Percentiles rank a stretch among this genome's conserved stretches.
These are phyloP conservation scores for Lophiotrema nucula DNA, from an alignment of 495 filamentous ascomycete species.

Conservation along the genomic window DNA sequence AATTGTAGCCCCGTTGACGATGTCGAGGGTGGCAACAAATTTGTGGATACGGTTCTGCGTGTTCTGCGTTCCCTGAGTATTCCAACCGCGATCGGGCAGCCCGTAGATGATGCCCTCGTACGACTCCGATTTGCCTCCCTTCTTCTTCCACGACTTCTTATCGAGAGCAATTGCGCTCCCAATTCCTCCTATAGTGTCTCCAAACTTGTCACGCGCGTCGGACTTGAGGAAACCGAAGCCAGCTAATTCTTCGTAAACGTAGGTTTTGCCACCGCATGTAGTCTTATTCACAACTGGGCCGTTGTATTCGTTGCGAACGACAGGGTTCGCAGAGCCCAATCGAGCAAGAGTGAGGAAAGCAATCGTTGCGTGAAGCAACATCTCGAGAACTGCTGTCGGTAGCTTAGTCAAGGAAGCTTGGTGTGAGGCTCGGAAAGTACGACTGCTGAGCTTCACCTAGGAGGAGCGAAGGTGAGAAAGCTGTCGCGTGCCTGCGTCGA, in stretches of 20 bases:
- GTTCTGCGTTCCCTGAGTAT: constrained; percentile 73
- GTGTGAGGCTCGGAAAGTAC: no score
- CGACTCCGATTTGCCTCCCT: constrained; percentile 40
- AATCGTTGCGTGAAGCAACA: constrained; percentile 4
- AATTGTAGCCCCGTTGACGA: constrained; percentile 51
- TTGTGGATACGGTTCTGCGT: constrained; percentile 74
- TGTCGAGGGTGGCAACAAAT: constrained; percentile 58
- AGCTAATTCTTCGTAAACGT: constrained; percentile 66
- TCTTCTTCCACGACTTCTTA: constrained; percentile 60
- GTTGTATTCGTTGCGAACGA: background rate
- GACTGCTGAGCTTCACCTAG: background rate
- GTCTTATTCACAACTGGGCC: constrained; percentile 49
- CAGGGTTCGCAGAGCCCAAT: constrained; percentile 10
- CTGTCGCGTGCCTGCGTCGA: constrained; percentile 8
- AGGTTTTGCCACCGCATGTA: constrained; percentile 63
- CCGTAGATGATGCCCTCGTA: constrained; percentile 66
- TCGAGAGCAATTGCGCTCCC: constrained; percentile 69
- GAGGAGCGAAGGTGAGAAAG: background rate
- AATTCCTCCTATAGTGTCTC: constrained; percentile 69
- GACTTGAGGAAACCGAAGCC: constrained; percentile 66
- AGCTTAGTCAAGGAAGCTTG: background rate
- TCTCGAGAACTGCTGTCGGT: constrained; percentile 3
- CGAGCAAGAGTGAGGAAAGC: background rate
- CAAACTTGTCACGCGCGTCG: constrained; percentile 65
- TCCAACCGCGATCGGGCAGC: constrained; percentile 75